Percentiles rank a stretch among this genome's conserved stretches.
phyloP scores from a whole-genome alignment of 129 eudicot genomes.

The Pittosporum tobira region DNA sequence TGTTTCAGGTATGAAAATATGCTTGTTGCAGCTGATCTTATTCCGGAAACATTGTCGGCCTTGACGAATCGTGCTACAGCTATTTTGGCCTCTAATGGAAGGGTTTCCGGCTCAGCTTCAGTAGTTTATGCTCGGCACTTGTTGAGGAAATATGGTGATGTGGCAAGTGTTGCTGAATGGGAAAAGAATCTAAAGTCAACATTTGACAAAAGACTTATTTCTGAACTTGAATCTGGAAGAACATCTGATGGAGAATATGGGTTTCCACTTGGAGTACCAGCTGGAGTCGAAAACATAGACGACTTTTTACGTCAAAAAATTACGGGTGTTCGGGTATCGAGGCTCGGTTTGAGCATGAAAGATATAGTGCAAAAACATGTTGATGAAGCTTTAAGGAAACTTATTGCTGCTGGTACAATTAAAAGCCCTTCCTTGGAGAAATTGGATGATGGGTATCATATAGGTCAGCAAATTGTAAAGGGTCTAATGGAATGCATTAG shows the following conservation, averaged over 20 bases:
- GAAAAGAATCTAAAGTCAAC: conserved; percentile 61
- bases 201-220: conserved; percentile 60
- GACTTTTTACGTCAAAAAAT: conserved; percentile 82
- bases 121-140: conserved; percentile 67
- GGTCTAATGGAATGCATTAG: conserved; percentile 90
- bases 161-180: conserved; percentile 75
- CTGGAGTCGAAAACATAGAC: conserved; percentile 81
- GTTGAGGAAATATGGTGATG: conserved; percentile 58
- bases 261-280: conserved; percentile 76
- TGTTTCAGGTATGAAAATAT: conserved; percentile 77
- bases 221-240: conserved; percentile 79
- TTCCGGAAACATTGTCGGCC: conserved; percentile 83
- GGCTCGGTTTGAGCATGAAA: conserved; percentile 78
- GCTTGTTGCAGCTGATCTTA: conserved; percentile 75
- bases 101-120: conserved; percentile 62
- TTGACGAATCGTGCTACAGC: conserved; percentile 61
- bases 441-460: conserved; percentile 56
- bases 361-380: conserved; percentile 63
- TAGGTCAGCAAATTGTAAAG: conserved; percentile 61
- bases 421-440: conserved; percentile 53
- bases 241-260: conserved; percentile 67
- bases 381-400: conserved; percentile 72
- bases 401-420: conserved; percentile 32
- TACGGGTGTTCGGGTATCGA: conserved; percentile 63
- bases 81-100: conserved; percentile 59